A percentile compares a stretch with the other conserved stretches of the same genome.
Conservation (phyloP, 805 yeast genomes). For the Candida tallmaniae region DNA sequence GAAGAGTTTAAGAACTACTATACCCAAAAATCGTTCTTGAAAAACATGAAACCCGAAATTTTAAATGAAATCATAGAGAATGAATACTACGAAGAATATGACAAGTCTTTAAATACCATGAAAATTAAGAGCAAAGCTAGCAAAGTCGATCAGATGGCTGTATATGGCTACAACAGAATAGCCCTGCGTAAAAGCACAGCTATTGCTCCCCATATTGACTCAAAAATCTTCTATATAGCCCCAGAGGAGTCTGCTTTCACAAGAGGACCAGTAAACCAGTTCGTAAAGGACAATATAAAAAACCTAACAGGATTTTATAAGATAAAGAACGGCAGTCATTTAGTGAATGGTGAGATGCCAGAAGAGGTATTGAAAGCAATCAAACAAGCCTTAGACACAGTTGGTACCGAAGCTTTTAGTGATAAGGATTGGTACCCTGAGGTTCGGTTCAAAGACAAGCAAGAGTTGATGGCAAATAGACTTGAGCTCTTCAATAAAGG, state of each 20-base stretch:
- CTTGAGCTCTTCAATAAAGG: constrained; percentile 2
- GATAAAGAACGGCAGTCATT: constrained; percentile 47
- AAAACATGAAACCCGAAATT: constrained; percentile 41
- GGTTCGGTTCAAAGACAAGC: constrained; percentile 10
- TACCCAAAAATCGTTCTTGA: constrained; percentile 40
- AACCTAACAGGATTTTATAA: constrained; percentile 11
- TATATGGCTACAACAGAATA: constrained; percentile 40
- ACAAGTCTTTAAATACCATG: constrained; percentile 2
- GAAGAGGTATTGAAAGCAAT: constrained; percentile 30
- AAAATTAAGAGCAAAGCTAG: constrained; percentile 23
- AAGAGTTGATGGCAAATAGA: constrained; percentile 9
- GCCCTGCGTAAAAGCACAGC: constrained; percentile 31
- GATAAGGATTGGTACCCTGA: constrained; percentile 19
- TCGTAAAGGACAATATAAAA: constrained; percentile 11
- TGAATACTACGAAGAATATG: constrained; percentile 23
- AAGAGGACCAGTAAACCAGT: constrained; percentile 39
- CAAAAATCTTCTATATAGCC: constrained; percentile 46
- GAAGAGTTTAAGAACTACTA: constrained; percentile 42
- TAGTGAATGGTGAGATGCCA: constrained; percentile 49
- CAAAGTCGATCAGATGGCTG: constrained; percentile 41
- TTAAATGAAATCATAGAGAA: constrained; percentile 41
- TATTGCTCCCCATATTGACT: constrained; percentile 29
- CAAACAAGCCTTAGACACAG: constrained; percentile 11
- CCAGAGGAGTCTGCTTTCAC: constrained; percentile 56
- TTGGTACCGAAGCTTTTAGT: constrained; percentile 17